These are phyloP conservation scores for Chimonanthus salicifolius DNA, from an alignment of 164 flowering plant genomes.

Conservation along the genomic window DNA sequence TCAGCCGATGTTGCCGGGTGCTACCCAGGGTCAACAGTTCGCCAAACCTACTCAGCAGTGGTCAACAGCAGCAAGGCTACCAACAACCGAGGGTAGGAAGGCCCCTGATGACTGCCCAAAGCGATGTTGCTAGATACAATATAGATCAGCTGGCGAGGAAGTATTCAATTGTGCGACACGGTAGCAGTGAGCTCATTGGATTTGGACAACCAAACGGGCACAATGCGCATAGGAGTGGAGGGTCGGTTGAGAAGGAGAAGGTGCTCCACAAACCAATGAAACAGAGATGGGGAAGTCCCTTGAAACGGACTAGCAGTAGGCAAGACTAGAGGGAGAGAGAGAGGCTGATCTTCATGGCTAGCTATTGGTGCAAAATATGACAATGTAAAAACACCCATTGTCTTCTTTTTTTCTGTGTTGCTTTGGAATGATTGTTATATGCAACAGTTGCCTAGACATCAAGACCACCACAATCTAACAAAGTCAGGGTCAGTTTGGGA, in stretches of 20 bases:
- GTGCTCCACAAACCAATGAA: background rate
- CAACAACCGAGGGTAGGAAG: conserved; percentile 8
- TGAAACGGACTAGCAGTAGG: background rate
- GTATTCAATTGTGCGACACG: background rate
- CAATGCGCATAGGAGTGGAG: background rate
- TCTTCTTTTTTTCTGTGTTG: background rate
- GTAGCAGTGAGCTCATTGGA: background rate
- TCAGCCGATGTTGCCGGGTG: conserved; percentile 6
- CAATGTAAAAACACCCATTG: background rate
- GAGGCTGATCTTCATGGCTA: background rate
- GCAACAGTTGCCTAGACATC: too few relatives aligned
- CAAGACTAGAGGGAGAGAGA: background rate
- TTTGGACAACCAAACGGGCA: background rate
- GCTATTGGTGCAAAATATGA: background rate
- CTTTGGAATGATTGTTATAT: background rate
- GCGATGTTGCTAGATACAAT: background rate
- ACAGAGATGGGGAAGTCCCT: background rate
- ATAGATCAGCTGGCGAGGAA: background rate
- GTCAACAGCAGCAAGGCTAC: background rate
- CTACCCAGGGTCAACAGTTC: conserved; percentile 64
- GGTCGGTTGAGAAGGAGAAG: background rate
- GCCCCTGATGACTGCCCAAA: background rate
- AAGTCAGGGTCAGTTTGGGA: too few relatives aligned
- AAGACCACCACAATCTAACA: too few relatives aligned
- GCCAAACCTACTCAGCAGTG: conserved; percentile 31